These are phyloP conservation scores for Somion occarium DNA, from an alignment of 1,284 basidiomycete species.

Conservation along the genomic window DNA sequence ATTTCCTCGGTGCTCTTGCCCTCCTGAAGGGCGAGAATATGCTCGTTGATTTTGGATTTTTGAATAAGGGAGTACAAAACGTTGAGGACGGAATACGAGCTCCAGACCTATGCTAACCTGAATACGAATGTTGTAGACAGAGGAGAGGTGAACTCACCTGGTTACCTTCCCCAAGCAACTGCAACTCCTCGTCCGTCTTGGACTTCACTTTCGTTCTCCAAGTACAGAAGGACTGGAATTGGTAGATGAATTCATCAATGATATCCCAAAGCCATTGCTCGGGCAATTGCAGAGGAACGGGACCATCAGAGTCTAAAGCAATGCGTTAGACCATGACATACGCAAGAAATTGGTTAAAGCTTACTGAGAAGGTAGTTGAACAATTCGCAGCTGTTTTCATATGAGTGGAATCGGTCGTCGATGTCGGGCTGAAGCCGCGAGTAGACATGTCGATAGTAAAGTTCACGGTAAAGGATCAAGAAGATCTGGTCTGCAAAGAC, in stretches of 20 bases:
- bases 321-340: neutral
- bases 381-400: constrained; percentile 98
- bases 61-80: constrained; percentile 98
- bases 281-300: constrained; percentile 87
- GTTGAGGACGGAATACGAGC: constrained; percentile 95
- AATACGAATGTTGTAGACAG: no score
- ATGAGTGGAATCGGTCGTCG: constrained; percentile 97
- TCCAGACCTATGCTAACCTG: constrained; percentile 57
- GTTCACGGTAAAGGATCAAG: constrained; percentile 93
- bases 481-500: constrained; percentile 77
- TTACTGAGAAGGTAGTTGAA: constrained; percentile 90
- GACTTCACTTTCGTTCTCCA: constrained; percentile 84
- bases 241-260: constrained; percentile 99
- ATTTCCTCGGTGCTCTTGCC: constrained; percentile 82
- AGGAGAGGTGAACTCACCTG: constrained; percentile 40
- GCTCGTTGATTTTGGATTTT: constrained; percentile 94
- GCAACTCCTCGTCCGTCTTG: constrained; percentile 88
- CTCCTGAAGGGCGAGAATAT: constrained; percentile 77
- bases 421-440: constrained; percentile 92
- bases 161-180: constrained; percentile 74
- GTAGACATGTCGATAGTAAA: constrained; percentile 94
- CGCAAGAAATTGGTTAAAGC: constrained; percentile 14
- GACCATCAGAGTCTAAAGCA: constrained; percentile 83
- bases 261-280: constrained; percentile 99
- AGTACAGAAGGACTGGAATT: constrained; percentile 94